Conservation (phyloP, 1,139 yeast genomes). For the Pichia sp. region DNA sequence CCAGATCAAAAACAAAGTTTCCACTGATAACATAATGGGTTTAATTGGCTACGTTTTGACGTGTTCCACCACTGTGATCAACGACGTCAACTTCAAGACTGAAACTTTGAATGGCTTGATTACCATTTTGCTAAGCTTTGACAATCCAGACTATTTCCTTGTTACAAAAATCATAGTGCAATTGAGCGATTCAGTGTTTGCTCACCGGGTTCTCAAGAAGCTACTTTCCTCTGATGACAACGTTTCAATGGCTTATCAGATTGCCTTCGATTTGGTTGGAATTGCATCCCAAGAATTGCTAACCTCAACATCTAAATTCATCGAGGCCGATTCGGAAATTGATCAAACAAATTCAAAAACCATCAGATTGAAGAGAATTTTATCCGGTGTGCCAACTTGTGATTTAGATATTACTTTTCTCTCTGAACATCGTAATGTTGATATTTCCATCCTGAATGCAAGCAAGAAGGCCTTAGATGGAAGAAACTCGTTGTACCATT, state of each 20-base stretch:
- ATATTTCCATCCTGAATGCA: conserved; percentile 72
- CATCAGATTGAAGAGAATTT: conserved; percentile 56
- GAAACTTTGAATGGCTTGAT: conserved; percentile 62
- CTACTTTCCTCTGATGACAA: conserved; percentile 43
- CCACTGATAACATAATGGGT: conserved; percentile 49
- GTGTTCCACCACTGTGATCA: conserved; percentile 62
- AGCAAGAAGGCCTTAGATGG: conserved; percentile 84
- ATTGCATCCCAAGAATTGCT: conserved; percentile 92
- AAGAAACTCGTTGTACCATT: conserved; percentile 88
- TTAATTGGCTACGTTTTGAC: conserved; percentile 73
- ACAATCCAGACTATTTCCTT: conserved; percentile 69
- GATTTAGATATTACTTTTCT: conserved; percentile 88
- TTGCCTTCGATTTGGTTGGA: conserved; percentile 89
- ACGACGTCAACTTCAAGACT: conserved; percentile 59
- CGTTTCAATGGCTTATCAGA: conserved; percentile 72
- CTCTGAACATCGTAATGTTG: conserved; percentile 83
- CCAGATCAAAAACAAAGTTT: conserved; percentile 29
- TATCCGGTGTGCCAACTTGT: conserved; percentile 92
- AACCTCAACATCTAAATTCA: conserved; percentile 49
- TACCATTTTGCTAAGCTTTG: conserved; percentile 51
- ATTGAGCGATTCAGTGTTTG: conserved; percentile 70
- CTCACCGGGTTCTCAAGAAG: conserved; percentile 61
- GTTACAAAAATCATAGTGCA: conserved; percentile 85
- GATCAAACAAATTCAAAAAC: conserved; percentile 34
- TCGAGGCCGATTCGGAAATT: conserved; percentile 43